These are phyloP conservation scores for Telopea speciosissima DNA, from an alignment of 177 flowering plant genomes.

Conservation along the genomic window DNA sequence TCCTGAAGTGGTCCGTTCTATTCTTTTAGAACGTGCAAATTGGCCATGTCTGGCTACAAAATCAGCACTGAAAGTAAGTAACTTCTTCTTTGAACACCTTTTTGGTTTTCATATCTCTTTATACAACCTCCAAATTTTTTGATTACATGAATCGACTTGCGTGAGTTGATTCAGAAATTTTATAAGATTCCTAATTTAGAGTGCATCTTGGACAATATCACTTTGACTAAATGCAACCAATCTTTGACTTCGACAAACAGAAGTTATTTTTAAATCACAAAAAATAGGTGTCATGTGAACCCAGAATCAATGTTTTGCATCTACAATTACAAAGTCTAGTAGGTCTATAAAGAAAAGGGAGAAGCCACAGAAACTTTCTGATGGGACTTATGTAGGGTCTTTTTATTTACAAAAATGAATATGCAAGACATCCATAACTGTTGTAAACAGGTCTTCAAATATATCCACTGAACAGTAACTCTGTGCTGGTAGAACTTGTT, in stretches of 20 bases:
- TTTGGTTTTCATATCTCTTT: not conserved
- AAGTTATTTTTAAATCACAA: not conserved
- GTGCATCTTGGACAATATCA: not conserved
- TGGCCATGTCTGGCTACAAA: slow-evolving; percentile 75
- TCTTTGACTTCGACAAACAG: not conserved
- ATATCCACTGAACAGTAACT: not conserved
- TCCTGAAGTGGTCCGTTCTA: slow-evolving; percentile 77
- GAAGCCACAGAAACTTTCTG: not conserved
- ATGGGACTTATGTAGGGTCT: not conserved
- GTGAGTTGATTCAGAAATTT: not conserved
- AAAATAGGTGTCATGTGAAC: not conserved
- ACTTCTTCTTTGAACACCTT: not conserved
- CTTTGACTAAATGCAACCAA: not conserved
- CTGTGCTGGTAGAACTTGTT: not conserved
- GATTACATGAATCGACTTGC: not conserved
- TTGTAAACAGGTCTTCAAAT: not conserved
- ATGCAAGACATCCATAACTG: not conserved
- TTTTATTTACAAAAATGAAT: too few relatives aligned
- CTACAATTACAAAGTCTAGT: too few relatives aligned
- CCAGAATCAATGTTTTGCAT: too few relatives aligned
- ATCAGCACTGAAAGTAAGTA: slow-evolving; percentile 61
- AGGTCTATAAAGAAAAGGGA: not conserved
- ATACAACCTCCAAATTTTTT: not conserved
- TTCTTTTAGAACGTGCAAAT: slow-evolving; percentile 86
- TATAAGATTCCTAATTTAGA: not conserved